Conservation (phyloP, 805 yeast species). For the Metahyphopichia silvanorum region DNA sequence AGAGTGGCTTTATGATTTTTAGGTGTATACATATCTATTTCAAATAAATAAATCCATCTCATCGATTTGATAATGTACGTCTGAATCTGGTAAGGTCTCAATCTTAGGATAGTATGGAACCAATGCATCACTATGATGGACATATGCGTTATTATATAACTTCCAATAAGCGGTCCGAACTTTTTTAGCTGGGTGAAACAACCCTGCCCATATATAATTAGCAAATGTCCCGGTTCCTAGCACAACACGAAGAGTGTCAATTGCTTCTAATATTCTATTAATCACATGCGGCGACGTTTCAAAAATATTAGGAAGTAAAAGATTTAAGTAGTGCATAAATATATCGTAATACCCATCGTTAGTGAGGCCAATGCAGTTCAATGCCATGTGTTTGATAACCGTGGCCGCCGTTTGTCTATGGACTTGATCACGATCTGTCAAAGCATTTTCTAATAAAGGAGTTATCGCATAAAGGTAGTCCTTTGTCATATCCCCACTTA, state of each 20-base stretch:
- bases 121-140: constrained; percentile 68
- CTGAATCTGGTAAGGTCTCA: constrained; percentile 25
- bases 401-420: constrained; percentile 95
- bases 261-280: constrained; percentile 71
- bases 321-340: constrained; percentile 76
- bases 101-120: constrained; percentile 79
- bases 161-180: constrained; percentile 87
- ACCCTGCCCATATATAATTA: constrained; percentile 81
- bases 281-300: constrained; percentile 97
- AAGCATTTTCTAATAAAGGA: constrained; percentile 82
- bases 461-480: constrained; percentile 80
- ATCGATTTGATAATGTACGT: constrained; percentile 30
- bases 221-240: constrained; percentile 74
- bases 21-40: too few species aligned
- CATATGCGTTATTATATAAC: constrained; percentile 71
- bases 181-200: constrained; percentile 89
- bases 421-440: constrained; percentile 85
- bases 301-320: constrained; percentile 82
- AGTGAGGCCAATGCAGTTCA: constrained; percentile 73
- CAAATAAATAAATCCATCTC: constrained; percentile 49
- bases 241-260: constrained; percentile 67
- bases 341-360: constrained; percentile 61
- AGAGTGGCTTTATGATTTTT: constrained; percentile 1
- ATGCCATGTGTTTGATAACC: constrained; percentile 76
- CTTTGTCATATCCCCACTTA: constrained; percentile 67